These are phyloP conservation scores for Cicer cuneatum DNA, from an alignment of 306 rosid genomes.

Conservation along the genomic window DNA sequence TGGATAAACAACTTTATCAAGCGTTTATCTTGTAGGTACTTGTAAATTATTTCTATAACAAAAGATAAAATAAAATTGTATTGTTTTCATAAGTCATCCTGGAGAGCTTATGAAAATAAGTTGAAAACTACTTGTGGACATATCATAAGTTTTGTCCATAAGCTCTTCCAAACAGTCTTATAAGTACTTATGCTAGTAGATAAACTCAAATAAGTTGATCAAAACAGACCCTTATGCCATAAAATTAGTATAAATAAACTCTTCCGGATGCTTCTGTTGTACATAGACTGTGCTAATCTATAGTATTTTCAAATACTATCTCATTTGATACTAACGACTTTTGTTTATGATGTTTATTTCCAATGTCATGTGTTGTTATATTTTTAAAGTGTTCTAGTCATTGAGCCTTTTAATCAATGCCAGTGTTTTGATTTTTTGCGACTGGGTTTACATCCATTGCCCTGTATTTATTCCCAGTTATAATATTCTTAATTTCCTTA, in stretches of 20 bases:
- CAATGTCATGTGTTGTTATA: not conserved
- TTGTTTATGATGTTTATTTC: not conserved
- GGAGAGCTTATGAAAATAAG: not conserved
- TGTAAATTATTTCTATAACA: no score
- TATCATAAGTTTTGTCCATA: not conserved
- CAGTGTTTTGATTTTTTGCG: slow-evolving; percentile 13
- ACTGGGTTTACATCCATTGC: not conserved
- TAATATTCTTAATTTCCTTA: not conserved
- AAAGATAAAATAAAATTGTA: no score
- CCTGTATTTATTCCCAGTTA: not conserved
- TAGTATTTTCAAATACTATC: not conserved
- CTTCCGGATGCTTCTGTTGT: not conserved
- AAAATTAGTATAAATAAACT: not conserved
- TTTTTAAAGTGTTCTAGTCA: slow-evolving; percentile 6
- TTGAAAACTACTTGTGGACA: not conserved
- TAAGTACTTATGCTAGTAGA: not conserved
- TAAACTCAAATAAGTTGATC: no score
- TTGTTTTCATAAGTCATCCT: no score
- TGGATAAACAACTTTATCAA: no score
- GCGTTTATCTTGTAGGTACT: no score
- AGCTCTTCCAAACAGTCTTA: not conserved
- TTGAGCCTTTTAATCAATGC: not conserved
- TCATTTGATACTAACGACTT: not conserved
- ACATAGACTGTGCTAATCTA: slow-evolving; percentile 7
- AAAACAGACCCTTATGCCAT: not conserved